A percentile compares a stretch with the other conserved stretches of the same genome.
These are phyloP conservation scores for Wickerhamiella cacticola DNA, from an alignment of 805 yeast genomes.

Conservation along the genomic window DNA sequence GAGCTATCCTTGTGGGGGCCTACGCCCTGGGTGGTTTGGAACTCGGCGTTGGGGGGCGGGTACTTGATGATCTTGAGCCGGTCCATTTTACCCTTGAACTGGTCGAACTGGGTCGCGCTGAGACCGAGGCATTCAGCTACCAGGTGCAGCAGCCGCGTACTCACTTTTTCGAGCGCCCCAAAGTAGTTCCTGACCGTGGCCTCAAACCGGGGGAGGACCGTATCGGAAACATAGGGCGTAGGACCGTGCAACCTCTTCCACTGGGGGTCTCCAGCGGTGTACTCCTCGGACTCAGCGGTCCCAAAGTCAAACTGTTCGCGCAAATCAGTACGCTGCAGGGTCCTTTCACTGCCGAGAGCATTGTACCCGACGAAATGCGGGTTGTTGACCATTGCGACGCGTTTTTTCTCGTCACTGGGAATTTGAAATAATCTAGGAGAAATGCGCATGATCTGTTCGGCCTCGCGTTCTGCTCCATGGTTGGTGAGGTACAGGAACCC, in stretches of 20 bases:
- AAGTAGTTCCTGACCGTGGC: constrained; percentile 35
- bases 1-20: constrained; percentile 56
- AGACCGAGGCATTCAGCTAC: constrained; percentile 48
- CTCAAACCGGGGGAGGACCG: constrained; percentile 33
- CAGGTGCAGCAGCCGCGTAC: constrained; percentile 34
- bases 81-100: constrained; percentile 39
- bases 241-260: constrained; percentile 47
- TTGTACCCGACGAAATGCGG: constrained; percentile 52
- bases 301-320: constrained; percentile 54
- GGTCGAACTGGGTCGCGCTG: constrained; percentile 34
- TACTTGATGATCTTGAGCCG: constrained; percentile 50
- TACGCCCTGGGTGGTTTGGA: constrained; percentile 35
- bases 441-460: constrained; percentile 32
- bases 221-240: constrained; percentile 40
- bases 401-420: constrained; percentile 35
- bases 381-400: constrained; percentile 42
- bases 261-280: constrained; percentile 12
- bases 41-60: constrained; percentile 32
- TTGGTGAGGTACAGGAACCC: constrained; percentile 43
- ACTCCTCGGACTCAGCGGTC: constrained; percentile 24
- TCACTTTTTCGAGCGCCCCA: constrained; percentile 35
- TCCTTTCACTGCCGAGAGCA: constrained; percentile 45
- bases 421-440: constrained; percentile 36
- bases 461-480: constrained; percentile 36
- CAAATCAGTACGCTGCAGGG: constrained; percentile 43